Evolutionary conservation across 2,329 filamentous ascomycete genomes (phyloP).

Genomic region (Cordyceps militaris): DNA sequence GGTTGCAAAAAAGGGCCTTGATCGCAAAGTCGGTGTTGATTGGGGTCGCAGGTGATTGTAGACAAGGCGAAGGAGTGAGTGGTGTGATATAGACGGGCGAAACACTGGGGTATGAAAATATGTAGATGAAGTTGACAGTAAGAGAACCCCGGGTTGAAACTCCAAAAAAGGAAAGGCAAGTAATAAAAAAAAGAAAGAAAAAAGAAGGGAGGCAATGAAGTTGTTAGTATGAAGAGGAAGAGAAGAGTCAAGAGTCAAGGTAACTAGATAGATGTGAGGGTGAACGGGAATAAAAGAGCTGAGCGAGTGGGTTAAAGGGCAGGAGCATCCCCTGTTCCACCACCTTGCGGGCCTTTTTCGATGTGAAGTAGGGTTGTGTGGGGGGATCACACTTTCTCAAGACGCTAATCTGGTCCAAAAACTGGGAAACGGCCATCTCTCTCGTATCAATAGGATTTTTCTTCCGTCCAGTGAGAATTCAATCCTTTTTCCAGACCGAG

Average conservation of each 20-base stretch:
- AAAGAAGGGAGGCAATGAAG: not conserved
- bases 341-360: no score
- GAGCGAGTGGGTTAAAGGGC: not conserved
- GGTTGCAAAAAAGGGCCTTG: no score
- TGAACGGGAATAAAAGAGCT: slow-evolving; percentile 9
- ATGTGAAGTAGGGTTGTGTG: not conserved
- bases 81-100: no score
- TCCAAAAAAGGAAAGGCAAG: not conserved
- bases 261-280: not conserved
- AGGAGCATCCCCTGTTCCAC: no score
- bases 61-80: no score
- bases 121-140: not conserved
- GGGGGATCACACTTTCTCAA: not conserved
- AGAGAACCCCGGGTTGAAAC: not conserved
- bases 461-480: not conserved
- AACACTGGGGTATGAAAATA: not conserved
- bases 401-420: slow-evolving; percentile 1
- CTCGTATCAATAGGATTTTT: not conserved
- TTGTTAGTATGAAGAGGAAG: not conserved
- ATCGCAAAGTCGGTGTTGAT: no score
- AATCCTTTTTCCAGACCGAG: not conserved
- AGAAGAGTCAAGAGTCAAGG: not conserved
- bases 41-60: not conserved
- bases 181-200: not conserved
- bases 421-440: not conserved